A percentile compares a stretch with the other conserved stretches of the same genome.
Evolutionary conservation across 2,329 filamentous ascomycete species (phyloP).

Genomic region (Ophiocordyceps camponoti-floridani): DNA sequence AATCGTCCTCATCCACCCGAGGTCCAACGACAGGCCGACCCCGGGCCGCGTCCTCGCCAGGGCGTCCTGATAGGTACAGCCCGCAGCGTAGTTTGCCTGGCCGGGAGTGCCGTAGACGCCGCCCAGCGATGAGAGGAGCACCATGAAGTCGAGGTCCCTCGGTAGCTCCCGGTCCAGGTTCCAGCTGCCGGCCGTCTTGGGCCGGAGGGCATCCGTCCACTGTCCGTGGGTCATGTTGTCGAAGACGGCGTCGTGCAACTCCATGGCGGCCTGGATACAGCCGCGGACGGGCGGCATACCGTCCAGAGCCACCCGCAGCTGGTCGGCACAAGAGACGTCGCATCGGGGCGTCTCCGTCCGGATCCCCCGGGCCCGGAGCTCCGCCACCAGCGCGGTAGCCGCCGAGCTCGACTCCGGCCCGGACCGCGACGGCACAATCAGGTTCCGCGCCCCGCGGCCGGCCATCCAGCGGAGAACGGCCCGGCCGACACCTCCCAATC

Average conservation of each 20-base stretch:
- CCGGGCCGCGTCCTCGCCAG: background rate
- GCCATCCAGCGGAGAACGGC: background rate
- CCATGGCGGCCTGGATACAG: background rate
- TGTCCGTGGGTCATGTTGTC: background rate
- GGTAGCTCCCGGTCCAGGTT: background rate
- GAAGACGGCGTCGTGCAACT: background rate
- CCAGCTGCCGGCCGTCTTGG: background rate
- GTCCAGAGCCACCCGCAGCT: background rate
- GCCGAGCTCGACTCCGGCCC: background rate
- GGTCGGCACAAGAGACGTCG: background rate
- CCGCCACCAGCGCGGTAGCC: background rate
- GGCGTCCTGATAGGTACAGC: background rate
- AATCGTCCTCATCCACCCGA: background rate
- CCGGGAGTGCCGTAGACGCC: background rate
- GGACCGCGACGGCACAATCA: background rate
- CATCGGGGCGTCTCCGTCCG: background rate
- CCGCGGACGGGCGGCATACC: background rate
- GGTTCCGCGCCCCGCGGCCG: background rate
- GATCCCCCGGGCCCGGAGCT: background rate
- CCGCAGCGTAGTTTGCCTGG: background rate
- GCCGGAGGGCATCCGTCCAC: background rate
- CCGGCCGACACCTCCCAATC: background rate
- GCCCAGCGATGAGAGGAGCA: background rate
- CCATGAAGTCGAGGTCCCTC: background rate
- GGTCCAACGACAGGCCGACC: background rate